Evolutionary conservation across 176 grass and related monocot species (phyloP).

Genomic region (Phragmites australis): DNA sequence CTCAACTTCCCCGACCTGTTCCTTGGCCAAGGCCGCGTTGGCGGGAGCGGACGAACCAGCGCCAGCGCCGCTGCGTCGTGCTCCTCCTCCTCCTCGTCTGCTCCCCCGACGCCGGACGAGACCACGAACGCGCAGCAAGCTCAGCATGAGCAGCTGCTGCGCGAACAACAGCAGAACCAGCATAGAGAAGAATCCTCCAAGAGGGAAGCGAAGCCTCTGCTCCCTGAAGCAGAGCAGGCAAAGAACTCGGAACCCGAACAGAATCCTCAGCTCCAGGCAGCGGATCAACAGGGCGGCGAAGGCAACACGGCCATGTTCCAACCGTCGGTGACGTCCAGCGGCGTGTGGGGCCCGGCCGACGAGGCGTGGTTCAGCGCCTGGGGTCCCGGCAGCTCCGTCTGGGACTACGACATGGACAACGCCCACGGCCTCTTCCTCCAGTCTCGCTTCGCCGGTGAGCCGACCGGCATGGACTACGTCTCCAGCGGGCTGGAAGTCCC

Average conservation of each 20-base stretch:
- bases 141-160: no score
- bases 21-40: constrained; percentile 55
- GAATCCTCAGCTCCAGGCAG: constrained; percentile 6
- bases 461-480: constrained; percentile 40
- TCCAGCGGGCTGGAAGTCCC: constrained; percentile 28
- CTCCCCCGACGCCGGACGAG: constrained; percentile 49
- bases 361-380: constrained; percentile 94
- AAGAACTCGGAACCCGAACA: constrained; percentile 22
- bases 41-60: constrained; percentile 50
- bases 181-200: constrained; percentile 6
- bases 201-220: constrained; percentile 18
- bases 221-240: constrained; percentile 32
- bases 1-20: constrained; percentile 97
- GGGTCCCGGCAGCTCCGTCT: constrained; percentile 84
- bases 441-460: constrained; percentile 65
- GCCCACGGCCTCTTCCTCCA: constrained; percentile 75
- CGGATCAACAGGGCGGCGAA: constrained; percentile 8
- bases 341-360: constrained; percentile 70
- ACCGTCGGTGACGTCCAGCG: constrained; percentile 29
- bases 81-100: constrained; percentile 44
- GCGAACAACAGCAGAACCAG: no score
- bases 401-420: constrained; percentile 93
- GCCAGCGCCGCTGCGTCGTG: constrained; percentile 50
- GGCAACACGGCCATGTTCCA: constrained; percentile 21
- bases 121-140: constrained; percentile 24